Percentiles rank a stretch among this genome's conserved stretches.
Conservation (phyloP, 768 basidiomycete genomes). For the Neoboletus subvelutipes region DNA sequence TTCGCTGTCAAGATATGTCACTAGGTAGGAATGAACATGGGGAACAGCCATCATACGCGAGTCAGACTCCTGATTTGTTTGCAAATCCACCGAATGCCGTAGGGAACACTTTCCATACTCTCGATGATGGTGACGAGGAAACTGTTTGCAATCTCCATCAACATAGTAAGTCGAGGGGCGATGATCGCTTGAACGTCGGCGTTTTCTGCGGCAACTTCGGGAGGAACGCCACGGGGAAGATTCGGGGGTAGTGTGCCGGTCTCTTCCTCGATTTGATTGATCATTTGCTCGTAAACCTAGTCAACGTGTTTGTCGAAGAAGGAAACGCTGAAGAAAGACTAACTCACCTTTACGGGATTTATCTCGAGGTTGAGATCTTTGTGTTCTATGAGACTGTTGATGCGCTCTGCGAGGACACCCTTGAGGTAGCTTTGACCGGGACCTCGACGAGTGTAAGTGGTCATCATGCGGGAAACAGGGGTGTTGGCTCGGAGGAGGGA, state of each 20-base stretch:
- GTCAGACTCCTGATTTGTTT: slow-evolving; percentile 98
- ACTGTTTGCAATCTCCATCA: slow-evolving; percentile 99
- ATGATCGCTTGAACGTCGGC: slow-evolving; percentile 97
- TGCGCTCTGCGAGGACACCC: slow-evolving; percentile 94
- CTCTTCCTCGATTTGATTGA: slow-evolving; percentile 98
- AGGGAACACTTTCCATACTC: slow-evolving; percentile 97
- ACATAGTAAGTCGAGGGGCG: slow-evolving; percentile 93
- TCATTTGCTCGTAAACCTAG: slow-evolving; percentile 99
- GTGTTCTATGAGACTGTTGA: slow-evolving; percentile 98
- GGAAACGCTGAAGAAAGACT: background rate
- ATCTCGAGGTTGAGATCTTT: slow-evolving; percentile 99
- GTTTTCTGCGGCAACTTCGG: slow-evolving; percentile 93
- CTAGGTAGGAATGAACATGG: slow-evolving; percentile 1
- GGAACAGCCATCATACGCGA: slow-evolving; percentile 53
- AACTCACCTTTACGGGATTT: slow-evolving; percentile 89
- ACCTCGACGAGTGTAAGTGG: slow-evolving; percentile 97
- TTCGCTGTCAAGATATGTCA: slow-evolving; percentile 57
- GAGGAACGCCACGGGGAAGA: slow-evolving; percentile 89
- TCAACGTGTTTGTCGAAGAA: background rate
- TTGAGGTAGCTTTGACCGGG: slow-evolving; percentile 99
- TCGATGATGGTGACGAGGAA: slow-evolving; percentile 98
- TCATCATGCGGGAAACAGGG: slow-evolving; percentile 99
- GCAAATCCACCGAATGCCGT: slow-evolving; percentile 99
- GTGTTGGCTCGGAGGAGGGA: slow-evolving; percentile 98
- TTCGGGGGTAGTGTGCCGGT: slow-evolving; percentile 89